Conservation (phyloP, 768 basidiomycete genomes). For the Lentinula detonsa region DNA sequence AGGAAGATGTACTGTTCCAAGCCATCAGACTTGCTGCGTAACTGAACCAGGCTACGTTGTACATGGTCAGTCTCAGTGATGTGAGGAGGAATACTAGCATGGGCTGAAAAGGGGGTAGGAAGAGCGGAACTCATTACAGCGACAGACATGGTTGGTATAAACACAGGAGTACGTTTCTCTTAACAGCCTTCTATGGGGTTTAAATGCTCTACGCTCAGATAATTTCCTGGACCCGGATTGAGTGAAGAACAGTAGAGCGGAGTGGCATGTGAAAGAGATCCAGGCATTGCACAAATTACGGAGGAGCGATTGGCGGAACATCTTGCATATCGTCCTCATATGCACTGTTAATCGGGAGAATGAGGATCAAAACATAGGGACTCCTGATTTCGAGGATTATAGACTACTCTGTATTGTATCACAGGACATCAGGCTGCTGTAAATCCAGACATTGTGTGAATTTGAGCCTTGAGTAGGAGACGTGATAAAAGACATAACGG, state of each 20-base stretch:
- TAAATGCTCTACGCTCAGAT: background rate
- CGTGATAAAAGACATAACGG: background rate
- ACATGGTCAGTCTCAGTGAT: slow-evolving; percentile 45
- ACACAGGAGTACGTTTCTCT: background rate
- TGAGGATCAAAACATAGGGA: slow-evolving; percentile 2
- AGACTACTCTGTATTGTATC: background rate
- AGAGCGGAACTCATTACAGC: slow-evolving; percentile 11
- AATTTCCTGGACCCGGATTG: background rate
- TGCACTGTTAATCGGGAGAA: background rate
- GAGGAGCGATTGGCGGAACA: background rate
- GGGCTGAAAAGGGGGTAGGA: slow-evolving; percentile 16
- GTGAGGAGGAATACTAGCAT: slow-evolving; percentile 37
- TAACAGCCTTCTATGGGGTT: background rate
- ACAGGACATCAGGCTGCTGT: background rate
- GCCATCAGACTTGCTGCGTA: slow-evolving; percentile 47
- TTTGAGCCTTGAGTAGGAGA: background rate
- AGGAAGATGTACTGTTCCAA: slow-evolving; percentile 73
- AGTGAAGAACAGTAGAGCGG: background rate
- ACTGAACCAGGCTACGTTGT: slow-evolving; percentile 49
- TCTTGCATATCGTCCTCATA: background rate
- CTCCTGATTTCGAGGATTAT: slow-evolving; percentile 3
- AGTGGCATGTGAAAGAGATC: slow-evolving; percentile 1
- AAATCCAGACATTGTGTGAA: background rate
- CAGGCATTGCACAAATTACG: background rate
- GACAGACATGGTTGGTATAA: background rate